Conservation (phyloP, 495 filamentous ascomycete genomes). For the Halenospora varia region DNA sequence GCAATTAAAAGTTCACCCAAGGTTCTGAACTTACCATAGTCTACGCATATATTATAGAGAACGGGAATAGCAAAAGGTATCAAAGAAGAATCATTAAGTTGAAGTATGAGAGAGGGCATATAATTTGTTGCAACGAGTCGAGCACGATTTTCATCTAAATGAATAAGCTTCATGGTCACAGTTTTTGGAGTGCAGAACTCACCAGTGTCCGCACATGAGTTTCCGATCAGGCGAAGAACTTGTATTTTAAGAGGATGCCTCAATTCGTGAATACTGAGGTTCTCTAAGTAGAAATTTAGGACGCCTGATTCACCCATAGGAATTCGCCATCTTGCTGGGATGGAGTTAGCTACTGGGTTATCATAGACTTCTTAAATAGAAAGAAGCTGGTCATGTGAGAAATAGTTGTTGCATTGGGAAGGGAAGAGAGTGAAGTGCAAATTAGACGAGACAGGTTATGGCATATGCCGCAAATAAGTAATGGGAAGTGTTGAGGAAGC, state of each 20-base stretch:
- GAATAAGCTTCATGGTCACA: conserved; percentile 6
- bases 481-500: too few species aligned
- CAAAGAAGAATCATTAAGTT: conserved; percentile 45
- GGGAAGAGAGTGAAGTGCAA: too few species aligned
- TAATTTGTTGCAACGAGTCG: conserved; percentile 56
- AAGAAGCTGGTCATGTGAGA: not conserved
- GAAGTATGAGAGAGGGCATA: conserved; percentile 49
- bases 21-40: conserved; percentile 66
- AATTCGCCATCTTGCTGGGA: conserved; percentile 55
- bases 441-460: too few species aligned
- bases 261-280: conserved; percentile 40
- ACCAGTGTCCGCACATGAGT: conserved; percentile 81
- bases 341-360: not conserved
- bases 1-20: not conserved
- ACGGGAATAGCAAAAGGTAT: conserved; percentile 60
- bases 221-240: conserved; percentile 66
- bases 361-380: too few species aligned
- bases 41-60: conserved; percentile 69
- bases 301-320: conserved; percentile 66
- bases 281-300: conserved; percentile 58
- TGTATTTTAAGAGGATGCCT: conserved; percentile 39
- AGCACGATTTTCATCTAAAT: conserved; percentile 66
- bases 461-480: too few species aligned
- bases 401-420: not conserved
- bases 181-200: conserved; percentile 19